Percentiles rank a stretch among this genome's conserved stretches.
phyloP scores from a whole-genome alignment of 352 stramenopile genomes.

The Phytophthora gonapodyides region DNA sequence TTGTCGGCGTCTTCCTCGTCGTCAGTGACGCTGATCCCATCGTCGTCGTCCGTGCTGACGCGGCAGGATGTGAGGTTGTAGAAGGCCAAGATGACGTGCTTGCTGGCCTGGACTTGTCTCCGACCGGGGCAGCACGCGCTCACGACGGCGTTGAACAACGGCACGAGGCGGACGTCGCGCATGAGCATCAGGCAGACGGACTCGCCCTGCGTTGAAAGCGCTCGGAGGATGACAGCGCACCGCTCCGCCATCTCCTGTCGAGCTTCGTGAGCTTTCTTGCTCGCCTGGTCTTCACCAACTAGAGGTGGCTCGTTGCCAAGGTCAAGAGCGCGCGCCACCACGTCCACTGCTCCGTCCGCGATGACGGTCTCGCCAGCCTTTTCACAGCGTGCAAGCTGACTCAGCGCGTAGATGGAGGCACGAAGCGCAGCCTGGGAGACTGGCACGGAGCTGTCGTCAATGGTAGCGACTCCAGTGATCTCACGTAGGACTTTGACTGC shows the following conservation, averaged over 20 bases:
- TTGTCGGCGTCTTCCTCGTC: neutral
- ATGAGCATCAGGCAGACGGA: constrained; percentile 51
- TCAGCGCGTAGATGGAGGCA: constrained; percentile 66
- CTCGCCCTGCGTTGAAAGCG: constrained; percentile 59
- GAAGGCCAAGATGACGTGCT: constrained; percentile 68
- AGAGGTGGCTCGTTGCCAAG: constrained; percentile 5
- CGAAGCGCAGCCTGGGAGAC: constrained; percentile 38
- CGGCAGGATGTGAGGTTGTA: constrained; percentile 76
- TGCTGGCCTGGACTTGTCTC: constrained; percentile 46
- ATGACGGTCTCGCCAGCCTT: constrained; percentile 49
- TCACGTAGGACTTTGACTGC: constrained; percentile 60
- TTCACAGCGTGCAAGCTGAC: constrained; percentile 64
- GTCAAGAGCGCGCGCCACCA: constrained; percentile 50
- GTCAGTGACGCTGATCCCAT: neutral
- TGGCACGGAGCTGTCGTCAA: neutral
- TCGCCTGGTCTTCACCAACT: constrained; percentile 12
- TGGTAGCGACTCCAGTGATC: constrained; percentile 40
- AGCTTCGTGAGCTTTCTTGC: constrained; percentile 33
- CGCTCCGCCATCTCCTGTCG: constrained; percentile 55
- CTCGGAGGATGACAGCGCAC: constrained; percentile 72
- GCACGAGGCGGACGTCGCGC: constrained; percentile 57
- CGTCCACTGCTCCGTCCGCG: constrained; percentile 60
- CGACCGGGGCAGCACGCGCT: constrained; percentile 29
- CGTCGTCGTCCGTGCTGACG: constrained; percentile 22
- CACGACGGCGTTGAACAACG: constrained; percentile 51